Base-by-base conservation (phyloP, 2,329 filamentous ascomycete species). In the Pleoardoris graminearum region DNA sequence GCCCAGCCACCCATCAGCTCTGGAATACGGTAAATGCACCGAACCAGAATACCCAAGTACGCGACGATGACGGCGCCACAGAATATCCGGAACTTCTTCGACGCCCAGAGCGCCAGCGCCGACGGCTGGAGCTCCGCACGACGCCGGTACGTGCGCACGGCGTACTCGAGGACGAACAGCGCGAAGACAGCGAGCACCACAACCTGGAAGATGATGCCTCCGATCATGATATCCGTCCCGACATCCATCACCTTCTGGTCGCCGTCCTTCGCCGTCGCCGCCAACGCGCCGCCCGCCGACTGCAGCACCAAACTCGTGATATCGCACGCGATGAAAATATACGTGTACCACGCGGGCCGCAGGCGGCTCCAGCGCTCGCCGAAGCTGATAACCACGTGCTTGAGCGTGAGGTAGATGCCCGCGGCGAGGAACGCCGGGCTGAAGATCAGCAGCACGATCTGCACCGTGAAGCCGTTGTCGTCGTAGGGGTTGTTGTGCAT, bases 301-400 rank as follows among this genome's bases (percentile, higher is more conserved):
- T 85, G 83, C 21, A 85, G 66, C 8, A 82, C 58, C 32, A 86
- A 75, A n/a, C 78, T 80, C 42, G 80, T 60, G 25, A 85, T 58
- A 58, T 85, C 83, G 60, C 80, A 83, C 22, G 72, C 66, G 58
- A 85, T 80, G 69, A 85, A 85, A 51, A 84, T 76, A 67, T 79
- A 79, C 7, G 82, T 83, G 65, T 84, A 84, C 41, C 77, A 67
- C 1, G 29, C 46, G 2, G 68, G 66, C n/a, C 54, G 30, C 5
- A 71, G 22, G n/a, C 62, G 47, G 4, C 55, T 61, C 57, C 65
- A 62, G 10, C 52, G 27, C 12, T 60, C 51, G 27, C 82, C 82
- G 51, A 84, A 80, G 36, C 77, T 73, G 14, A 79, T 66, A 42
- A 84, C 79, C 47, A 84, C 75, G 37, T 83, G 80, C 22, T 81